These are phyloP conservation scores for Hypoxylon lienhwacheense DNA, from an alignment of 495 filamentous ascomycete genomes.

Conservation along the genomic window DNA sequence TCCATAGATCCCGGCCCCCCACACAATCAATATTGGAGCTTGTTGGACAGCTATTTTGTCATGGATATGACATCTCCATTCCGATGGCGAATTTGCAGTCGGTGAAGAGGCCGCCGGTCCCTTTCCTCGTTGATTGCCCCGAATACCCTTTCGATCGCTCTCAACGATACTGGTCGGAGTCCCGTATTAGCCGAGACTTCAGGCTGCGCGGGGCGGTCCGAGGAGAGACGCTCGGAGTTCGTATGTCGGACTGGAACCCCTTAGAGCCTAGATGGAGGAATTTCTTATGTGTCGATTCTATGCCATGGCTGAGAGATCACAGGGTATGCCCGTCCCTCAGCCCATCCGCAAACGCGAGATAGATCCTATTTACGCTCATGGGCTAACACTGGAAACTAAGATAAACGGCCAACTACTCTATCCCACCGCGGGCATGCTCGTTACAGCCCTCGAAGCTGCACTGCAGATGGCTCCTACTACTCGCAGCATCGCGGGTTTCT, in stretches of 20 bases:
- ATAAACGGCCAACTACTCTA: too few relatives aligned
- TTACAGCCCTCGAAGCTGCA: slow-evolving; percentile 56
- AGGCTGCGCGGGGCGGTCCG: slow-evolving; percentile 22
- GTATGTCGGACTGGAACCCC: slow-evolving; percentile 37
- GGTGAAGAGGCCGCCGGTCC: slow-evolving; percentile 1
- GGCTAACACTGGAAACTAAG: too few relatives aligned
- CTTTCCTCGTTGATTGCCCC: slow-evolving; percentile 34
- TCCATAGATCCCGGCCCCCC: slow-evolving; percentile 21
- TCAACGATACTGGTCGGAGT: slow-evolving; percentile 44
- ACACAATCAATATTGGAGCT: slow-evolving; percentile 27
- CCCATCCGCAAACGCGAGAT: too few relatives aligned
- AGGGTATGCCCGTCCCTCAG: slow-evolving; percentile 27
- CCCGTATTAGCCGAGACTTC: slow-evolving; percentile 43
- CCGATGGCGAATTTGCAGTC: slow-evolving; percentile 21
- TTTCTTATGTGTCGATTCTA: slow-evolving; percentile 37
- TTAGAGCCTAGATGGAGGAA: slow-evolving; percentile 48
- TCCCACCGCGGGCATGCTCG: slow-evolving; percentile 58
- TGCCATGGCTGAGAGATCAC: slow-evolving; percentile 54
- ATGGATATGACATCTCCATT: slow-evolving; percentile 33
- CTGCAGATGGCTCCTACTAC: slow-evolving; percentile 26
- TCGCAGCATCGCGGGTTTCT: slow-evolving; percentile 33
- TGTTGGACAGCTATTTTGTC: slow-evolving; percentile 39
- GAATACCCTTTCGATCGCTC: slow-evolving; percentile 47
- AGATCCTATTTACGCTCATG: too few relatives aligned
- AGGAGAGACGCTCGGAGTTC: slow-evolving; percentile 52